phyloP scores from a whole-genome alignment of 2,329 filamentous ascomycete genomes.

The Colletotrichum truncatum region DNA sequence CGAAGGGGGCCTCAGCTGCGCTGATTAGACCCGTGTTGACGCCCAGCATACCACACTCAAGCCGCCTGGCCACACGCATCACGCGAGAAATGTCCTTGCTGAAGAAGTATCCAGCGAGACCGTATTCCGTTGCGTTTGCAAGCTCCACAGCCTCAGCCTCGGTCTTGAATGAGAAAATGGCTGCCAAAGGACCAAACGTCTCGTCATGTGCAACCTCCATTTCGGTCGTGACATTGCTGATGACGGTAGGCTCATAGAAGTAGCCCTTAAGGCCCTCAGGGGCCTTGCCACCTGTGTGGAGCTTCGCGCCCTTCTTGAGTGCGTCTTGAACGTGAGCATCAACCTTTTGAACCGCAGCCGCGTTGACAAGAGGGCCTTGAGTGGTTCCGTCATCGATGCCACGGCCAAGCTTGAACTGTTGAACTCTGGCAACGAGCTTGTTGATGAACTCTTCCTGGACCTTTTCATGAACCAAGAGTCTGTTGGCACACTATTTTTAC shows the following conservation, averaged over 20 bases:
- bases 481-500: slow-evolving; percentile 54
- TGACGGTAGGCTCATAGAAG: slow-evolving; percentile 76
- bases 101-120: slow-evolving; percentile 78
- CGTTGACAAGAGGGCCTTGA: slow-evolving; percentile 72
- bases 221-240: slow-evolving; percentile 71
- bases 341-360: slow-evolving; percentile 70
- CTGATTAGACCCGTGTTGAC: slow-evolving; percentile 45
- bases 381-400: slow-evolving; percentile 65
- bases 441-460: slow-evolving; percentile 67
- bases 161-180: slow-evolving; percentile 73
- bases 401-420: slow-evolving; percentile 64
- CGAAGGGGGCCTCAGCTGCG: slow-evolving; percentile 44
- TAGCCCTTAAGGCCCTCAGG: slow-evolving; percentile 69
- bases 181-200: slow-evolving; percentile 77
- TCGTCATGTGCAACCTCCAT: slow-evolving; percentile 76
- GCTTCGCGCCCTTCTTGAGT: slow-evolving; percentile 66
- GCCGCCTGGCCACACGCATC: slow-evolving; percentile 53
- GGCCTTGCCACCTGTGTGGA: slow-evolving; percentile 65
- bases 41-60: slow-evolving; percentile 56
- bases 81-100: slow-evolving; percentile 53
- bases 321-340: slow-evolving; percentile 71
- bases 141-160: slow-evolving; percentile 75
- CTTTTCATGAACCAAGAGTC: slow-evolving; percentile 64
- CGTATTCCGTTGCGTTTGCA: slow-evolving; percentile 74
- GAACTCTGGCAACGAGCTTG: slow-evolving; percentile 60